These are phyloP conservation scores for Eucalyptus regnans DNA, from an alignment of 345 rosid genomes.

Conservation along the genomic window DNA sequence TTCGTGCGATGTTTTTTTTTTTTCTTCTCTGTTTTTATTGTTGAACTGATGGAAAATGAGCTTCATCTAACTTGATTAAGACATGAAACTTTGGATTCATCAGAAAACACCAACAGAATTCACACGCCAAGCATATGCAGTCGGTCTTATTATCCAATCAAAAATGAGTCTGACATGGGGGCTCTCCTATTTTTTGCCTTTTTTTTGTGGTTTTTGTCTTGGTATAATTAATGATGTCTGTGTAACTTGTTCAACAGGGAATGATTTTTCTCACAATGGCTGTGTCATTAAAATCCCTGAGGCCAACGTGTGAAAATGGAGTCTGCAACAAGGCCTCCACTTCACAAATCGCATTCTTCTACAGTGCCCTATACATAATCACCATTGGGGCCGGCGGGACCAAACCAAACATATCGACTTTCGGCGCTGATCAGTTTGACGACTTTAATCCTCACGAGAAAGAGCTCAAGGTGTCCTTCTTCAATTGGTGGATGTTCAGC, in stretches of 20 bases:
- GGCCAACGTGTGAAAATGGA: conserved; percentile 52
- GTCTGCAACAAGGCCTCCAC: conserved; percentile 66
- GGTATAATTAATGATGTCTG: neutral
- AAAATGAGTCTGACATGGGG: neutral
- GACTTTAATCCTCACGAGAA: conserved; percentile 45
- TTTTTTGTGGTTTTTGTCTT: neutral
- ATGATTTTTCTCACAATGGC: conserved; percentile 76
- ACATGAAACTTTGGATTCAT: neutral
- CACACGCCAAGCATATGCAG: neutral
- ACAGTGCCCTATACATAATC: conserved; percentile 61
- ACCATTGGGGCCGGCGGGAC: conserved; percentile 89
- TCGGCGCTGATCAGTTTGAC: conserved; percentile 96
- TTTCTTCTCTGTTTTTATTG: neutral
- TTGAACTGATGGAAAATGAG: neutral
- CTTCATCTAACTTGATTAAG: neutral
- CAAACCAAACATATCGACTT: conserved; percentile 88
- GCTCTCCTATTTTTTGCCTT: neutral
- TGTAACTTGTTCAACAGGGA: conserved; percentile 33
- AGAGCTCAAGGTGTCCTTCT: conserved; percentile 66
- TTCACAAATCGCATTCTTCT: conserved; percentile 56
- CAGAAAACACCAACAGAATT: neutral
- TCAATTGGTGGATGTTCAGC: conserved; percentile 98
- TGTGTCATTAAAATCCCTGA: conserved; percentile 49
- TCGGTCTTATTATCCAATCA: neutral
- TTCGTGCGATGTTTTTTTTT: neutral